These are phyloP conservation scores for Dendrobium chrysotoxum DNA, from an alignment of 106 monocot genomes.

Conservation along the genomic window DNA sequence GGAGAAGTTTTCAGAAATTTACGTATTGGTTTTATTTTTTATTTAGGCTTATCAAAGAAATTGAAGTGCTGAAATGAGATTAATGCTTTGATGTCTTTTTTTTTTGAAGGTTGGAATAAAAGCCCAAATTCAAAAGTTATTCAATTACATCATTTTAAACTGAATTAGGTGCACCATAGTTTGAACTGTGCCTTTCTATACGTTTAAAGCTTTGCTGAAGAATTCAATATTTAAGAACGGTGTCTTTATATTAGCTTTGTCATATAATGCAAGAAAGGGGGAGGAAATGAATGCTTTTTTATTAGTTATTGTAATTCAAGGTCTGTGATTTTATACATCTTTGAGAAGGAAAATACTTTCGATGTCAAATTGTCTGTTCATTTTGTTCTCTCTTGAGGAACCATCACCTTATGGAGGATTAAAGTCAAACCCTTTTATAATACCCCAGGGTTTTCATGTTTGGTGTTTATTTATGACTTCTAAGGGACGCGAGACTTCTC, in stretches of 20 bases:
- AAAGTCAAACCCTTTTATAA: background rate
- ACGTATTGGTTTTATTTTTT: background rate
- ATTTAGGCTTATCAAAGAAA: background rate
- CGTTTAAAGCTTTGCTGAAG: background rate
- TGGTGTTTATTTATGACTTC: no score
- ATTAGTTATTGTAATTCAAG: background rate
- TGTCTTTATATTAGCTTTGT: background rate
- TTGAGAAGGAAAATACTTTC: background rate
- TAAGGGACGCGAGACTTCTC: no score
- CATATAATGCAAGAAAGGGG: background rate
- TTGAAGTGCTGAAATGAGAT: background rate
- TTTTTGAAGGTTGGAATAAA: background rate
- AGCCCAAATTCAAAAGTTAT: background rate
- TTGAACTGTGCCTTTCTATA: background rate
- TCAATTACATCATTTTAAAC: background rate
- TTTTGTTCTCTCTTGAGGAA: background rate
- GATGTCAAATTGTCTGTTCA: background rate
- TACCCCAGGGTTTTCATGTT: background rate
- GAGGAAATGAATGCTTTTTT: background rate
- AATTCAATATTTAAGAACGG: background rate
- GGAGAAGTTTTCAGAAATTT: no score
- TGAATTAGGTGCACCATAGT: background rate
- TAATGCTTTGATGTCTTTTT: background rate
- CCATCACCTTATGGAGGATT: background rate
- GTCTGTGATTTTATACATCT: background rate